These are phyloP conservation scores for Podaxis sp. DNA, from an alignment of 768 basidiomycete genomes.

Conservation along the genomic window DNA sequence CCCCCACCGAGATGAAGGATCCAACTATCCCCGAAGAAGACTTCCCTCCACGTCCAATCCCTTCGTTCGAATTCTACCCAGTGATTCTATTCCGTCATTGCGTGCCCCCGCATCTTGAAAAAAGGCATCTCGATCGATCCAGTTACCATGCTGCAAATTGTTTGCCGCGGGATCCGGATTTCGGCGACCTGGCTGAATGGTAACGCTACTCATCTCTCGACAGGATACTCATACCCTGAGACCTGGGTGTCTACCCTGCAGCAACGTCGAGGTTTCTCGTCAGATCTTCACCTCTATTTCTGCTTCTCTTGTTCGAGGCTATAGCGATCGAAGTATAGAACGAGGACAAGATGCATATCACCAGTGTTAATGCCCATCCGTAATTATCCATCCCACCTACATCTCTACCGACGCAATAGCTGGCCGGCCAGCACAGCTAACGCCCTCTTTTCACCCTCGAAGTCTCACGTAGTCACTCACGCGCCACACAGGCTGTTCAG, in stretches of 20 bases:
- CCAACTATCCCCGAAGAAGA: constrained; percentile 9
- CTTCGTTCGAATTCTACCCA: neutral
- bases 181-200: neutral
- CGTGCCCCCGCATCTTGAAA: neutral
- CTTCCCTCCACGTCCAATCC: neutral
- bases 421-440: neutral
- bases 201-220: neutral
- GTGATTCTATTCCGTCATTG: neutral
- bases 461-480: neutral
- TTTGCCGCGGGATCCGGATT: constrained; percentile 4
- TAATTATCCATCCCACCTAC: neutral
- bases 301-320: neutral
- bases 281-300: neutral
- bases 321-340: neutral
- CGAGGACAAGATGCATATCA: neutral
- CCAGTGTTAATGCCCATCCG: neutral
- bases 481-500: neutral
- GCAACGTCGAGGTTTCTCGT: neutral
- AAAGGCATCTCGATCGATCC: constrained; percentile 7
- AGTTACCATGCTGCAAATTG: neutral
- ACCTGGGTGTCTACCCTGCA: neutral
- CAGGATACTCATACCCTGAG: neutral
- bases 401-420: neutral
- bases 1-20: neutral
- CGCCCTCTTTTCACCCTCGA: neutral